These are phyloP conservation scores for Macrocybe gigantea DNA, from an alignment of 768 basidiomycete species.

Conservation along the genomic window DNA sequence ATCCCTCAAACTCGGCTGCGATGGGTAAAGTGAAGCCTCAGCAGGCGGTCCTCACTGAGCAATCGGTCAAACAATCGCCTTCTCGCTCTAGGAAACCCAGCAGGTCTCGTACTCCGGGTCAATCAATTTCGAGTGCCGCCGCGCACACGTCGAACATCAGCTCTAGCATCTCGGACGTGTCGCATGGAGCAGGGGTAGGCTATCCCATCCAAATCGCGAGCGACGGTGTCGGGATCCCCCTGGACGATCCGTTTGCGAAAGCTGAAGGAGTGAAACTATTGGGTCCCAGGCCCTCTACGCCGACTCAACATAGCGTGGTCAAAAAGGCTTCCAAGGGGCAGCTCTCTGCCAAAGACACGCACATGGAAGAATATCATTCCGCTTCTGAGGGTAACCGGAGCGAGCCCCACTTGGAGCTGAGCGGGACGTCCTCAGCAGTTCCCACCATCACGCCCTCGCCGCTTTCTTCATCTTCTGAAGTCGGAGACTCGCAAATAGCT, in stretches of 20 bases:
- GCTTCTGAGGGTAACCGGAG: background rate
- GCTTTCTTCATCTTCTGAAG: too few relatives aligned
- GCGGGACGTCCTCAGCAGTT: too few relatives aligned
- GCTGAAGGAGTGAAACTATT: slow-evolving; percentile 46
- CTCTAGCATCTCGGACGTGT: background rate
- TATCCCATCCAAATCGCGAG: slow-evolving; percentile 18
- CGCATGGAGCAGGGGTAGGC: slow-evolving; percentile 8
- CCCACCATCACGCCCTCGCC: too few relatives aligned
- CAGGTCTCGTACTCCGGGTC: slow-evolving; percentile 16
- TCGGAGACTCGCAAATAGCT: background rate
- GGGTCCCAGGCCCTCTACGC: slow-evolving; percentile 12
- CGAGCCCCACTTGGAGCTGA: too few relatives aligned
- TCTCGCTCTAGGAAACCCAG: slow-evolving; percentile 21
- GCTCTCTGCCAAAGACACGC: background rate
- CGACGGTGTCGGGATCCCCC: slow-evolving; percentile 28
- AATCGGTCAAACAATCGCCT: slow-evolving; percentile 5
- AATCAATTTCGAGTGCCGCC: slow-evolving; percentile 6
- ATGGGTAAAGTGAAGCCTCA: too few relatives aligned
- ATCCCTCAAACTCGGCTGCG: too few relatives aligned
- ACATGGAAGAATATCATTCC: slow-evolving; percentile 6
- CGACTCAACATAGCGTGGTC: background rate
- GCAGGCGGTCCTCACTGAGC: too few relatives aligned
- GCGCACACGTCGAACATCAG: slow-evolving; percentile 1
- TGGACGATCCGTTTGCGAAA: slow-evolving; percentile 55
- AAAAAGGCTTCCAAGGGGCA: background rate